phyloP scores from a whole-genome alignment of 192 early-diverging fungal species.

The Coemansia sp. region DNA sequence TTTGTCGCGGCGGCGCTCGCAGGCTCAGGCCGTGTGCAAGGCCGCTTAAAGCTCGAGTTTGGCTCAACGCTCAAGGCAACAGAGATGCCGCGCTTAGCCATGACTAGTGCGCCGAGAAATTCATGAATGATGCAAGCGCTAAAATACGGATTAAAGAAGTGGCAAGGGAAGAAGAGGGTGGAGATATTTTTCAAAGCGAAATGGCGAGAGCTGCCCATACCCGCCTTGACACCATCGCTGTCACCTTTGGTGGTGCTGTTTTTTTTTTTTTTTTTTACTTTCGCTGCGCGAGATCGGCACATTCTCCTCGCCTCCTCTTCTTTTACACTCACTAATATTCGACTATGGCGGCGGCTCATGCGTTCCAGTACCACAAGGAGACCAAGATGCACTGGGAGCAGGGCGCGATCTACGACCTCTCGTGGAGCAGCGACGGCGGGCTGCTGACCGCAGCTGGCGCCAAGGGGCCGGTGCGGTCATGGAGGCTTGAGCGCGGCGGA shows the following conservation, averaged over 20 bases:
- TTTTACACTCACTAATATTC: not conserved
- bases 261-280: too few relatives aligned
- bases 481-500: slow-evolving; percentile 46
- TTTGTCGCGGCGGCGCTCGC: too few relatives aligned
- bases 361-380: slow-evolving; percentile 28
- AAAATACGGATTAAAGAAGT: too few relatives aligned
- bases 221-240: too few relatives aligned
- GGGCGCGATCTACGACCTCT: slow-evolving; percentile 39
- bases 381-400: slow-evolving; percentile 50
- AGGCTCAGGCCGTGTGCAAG: not conserved
- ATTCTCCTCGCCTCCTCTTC: not conserved
- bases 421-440: slow-evolving; percentile 55
- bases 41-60: not conserved
- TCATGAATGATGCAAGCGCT: too few relatives aligned
- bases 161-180: too few relatives aligned
- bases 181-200: too few relatives aligned
- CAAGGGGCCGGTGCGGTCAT: slow-evolving; percentile 35
- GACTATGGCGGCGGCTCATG: not conserved
- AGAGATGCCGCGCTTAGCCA: slow-evolving; percentile 4
- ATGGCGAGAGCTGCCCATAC: too few relatives aligned
- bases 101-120: not conserved
- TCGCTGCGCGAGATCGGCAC: too few relatives aligned
- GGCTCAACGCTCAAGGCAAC: slow-evolving; percentile 3
- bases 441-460: slow-evolving; percentile 39
- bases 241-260: too few relatives aligned